A percentile compares a stretch with the other conserved stretches of the same genome.
Evolutionary conservation across 2,329 filamentous ascomycete species (phyloP).

Genomic region (Penicillium capsulatum): DNA sequence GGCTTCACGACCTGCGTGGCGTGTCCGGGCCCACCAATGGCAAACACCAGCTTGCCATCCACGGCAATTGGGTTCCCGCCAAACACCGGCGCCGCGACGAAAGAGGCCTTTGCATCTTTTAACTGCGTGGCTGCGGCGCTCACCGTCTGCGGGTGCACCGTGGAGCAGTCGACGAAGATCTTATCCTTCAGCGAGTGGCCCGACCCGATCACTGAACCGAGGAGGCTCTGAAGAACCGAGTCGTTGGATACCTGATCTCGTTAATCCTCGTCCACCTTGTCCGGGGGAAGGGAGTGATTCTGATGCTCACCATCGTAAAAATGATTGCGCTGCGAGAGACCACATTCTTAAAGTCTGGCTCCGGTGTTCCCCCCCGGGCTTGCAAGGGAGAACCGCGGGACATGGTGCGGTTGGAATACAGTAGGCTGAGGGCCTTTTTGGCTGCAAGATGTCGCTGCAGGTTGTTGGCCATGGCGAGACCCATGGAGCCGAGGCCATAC

Average conservation of each 20-base stretch:
- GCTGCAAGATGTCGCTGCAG: conserved; percentile 39
- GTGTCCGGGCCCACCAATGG: conserved; percentile 37
- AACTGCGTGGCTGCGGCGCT: conserved; percentile 32
- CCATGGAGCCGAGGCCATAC: conserved; percentile 46
- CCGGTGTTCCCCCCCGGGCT: conserved; percentile 33
- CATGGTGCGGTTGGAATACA: conserved; percentile 43
- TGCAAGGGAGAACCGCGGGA: conserved; percentile 37
- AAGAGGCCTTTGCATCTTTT: conserved; percentile 33
- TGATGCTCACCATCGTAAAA: conserved; percentile 34
- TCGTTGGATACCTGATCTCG: conserved; percentile 39
- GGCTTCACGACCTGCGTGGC: conserved; percentile 37
- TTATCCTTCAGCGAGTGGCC: conserved; percentile 57
- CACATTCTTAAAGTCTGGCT: conserved; percentile 32
- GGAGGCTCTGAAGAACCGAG: conserved; percentile 33
- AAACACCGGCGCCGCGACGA: conserved; percentile 43
- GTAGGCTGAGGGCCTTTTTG: conserved; percentile 30
- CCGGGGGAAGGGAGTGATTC: background rate
- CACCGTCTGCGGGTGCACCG: conserved; percentile 71
- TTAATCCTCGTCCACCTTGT: conserved; percentile 5
- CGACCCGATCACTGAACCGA: conserved; percentile 24
- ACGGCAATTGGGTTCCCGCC: conserved; percentile 44
- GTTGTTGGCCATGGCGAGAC: conserved; percentile 44
- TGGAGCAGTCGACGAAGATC: conserved; percentile 81
- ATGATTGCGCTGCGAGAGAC: conserved; percentile 39
- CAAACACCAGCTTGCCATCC: conserved; percentile 46